Evolutionary conservation across 306 rosid genomes (phyloP).

Genomic region (Pachyrhizus erosus): DNA sequence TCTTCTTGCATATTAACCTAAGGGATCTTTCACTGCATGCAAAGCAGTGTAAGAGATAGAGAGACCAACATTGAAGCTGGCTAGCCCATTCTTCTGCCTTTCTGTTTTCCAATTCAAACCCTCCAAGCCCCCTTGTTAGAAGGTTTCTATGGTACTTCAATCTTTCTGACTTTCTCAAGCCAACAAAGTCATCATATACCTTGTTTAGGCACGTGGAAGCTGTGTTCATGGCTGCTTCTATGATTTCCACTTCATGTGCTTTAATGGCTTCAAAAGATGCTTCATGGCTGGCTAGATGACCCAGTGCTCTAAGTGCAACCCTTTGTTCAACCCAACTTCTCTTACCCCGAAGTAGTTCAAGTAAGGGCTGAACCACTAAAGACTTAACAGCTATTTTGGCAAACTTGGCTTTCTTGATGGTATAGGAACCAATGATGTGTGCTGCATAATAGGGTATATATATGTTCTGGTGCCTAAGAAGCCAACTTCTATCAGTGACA

Average conservation of each 20-base stretch:
- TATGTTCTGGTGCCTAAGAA: constrained; percentile 62
- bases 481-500: constrained; percentile 57
- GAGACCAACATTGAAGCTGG: constrained; percentile 78
- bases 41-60: constrained; percentile 61
- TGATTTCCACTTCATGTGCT: constrained; percentile 52
- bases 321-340: constrained; percentile 83
- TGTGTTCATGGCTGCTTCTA: constrained; percentile 53
- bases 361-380: constrained; percentile 55
- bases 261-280: constrained; percentile 50
- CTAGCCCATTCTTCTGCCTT: constrained; percentile 82
- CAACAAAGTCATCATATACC: constrained; percentile 55
- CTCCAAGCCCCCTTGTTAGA: constrained; percentile 70
- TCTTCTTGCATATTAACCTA: constrained; percentile 52
- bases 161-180: constrained; percentile 51
- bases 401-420: constrained; percentile 60
- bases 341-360: constrained; percentile 68
- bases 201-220: constrained; percentile 53
- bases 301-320: constrained; percentile 73
- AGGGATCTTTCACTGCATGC: constrained; percentile 63
- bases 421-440: constrained; percentile 78
- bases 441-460: constrained; percentile 87
- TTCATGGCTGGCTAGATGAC: constrained; percentile 65
- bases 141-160: constrained; percentile 65
- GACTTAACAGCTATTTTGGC: constrained; percentile 61
- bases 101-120: constrained; percentile 57